Percentiles rank a stretch among this genome's conserved stretches.
phyloP scores from a whole-genome alignment of 768 basidiomycete species.

The Lyophyllum atratum region DNA sequence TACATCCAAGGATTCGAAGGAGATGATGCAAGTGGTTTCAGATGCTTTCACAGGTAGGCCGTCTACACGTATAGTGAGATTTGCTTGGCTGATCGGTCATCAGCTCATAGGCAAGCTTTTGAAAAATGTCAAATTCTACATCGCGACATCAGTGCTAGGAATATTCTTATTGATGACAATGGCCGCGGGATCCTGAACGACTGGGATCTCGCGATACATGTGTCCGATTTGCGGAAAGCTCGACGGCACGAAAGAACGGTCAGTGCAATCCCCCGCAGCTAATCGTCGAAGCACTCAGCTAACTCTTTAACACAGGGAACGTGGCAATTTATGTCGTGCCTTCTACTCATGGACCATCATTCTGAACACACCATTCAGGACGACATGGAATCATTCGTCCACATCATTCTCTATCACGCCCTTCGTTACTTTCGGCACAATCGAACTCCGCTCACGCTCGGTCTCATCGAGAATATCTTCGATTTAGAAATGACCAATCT shows the following conservation, averaged over 20 bases:
- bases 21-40: conserved; percentile 19
- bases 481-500: background rate
- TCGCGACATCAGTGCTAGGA: background rate
- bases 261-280: background rate
- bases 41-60: conserved; percentile 25
- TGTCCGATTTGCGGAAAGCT: background rate
- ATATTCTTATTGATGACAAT: conserved; percentile 5
- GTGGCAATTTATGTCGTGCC: conserved; percentile 16
- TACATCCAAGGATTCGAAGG: conserved; percentile 7
- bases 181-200: conserved; percentile 15
- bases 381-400: conserved; percentile 15
- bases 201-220: conserved; percentile 15
- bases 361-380: conserved; percentile 4
- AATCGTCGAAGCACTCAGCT: background rate
- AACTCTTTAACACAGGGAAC: conserved; percentile 4
- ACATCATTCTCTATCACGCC: conserved; percentile 6
- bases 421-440: conserved; percentile 9
- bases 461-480: conserved; percentile 3
- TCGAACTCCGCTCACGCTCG: background rate
- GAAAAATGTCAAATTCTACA: background rate
- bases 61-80: background rate
- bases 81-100: background rate
- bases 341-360: background rate
- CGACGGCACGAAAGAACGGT: conserved; percentile 8
- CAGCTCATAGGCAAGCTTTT: background rate